These are phyloP conservation scores for Phalaenopsis hybrid DNA, from an alignment of 116 monocot species.

Conservation along the genomic window DNA sequence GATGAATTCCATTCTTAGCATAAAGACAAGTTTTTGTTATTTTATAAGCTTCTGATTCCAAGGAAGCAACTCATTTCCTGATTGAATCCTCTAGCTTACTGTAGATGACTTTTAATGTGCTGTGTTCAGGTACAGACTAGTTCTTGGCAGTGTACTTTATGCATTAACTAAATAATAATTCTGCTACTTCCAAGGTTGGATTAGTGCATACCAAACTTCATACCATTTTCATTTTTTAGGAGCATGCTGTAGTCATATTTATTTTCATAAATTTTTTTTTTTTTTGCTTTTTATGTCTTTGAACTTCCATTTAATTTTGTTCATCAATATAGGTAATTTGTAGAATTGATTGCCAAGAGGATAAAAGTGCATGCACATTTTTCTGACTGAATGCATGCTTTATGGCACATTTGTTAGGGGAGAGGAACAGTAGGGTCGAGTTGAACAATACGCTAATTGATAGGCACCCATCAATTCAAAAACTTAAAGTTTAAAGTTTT, in stretches of 20 bases:
- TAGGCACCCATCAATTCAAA: too few species aligned
- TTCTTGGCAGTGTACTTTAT: not conserved
- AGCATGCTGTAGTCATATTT: not conserved
- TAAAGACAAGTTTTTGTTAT: not conserved
- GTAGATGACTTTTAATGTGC: not conserved
- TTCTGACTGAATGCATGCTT: not conserved
- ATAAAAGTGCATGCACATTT: not conserved
- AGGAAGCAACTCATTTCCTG: not conserved
- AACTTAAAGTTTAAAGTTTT: not conserved
- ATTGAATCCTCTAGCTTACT: not conserved
- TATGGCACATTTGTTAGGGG: not conserved
- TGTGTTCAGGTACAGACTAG: not conserved
- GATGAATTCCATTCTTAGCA: not conserved
- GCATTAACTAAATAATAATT: not conserved
- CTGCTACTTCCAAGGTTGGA: not conserved
- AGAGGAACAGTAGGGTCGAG: not conserved
- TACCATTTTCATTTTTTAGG: not conserved
- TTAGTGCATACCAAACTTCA: not conserved
- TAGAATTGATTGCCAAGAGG: conserved; percentile 1
- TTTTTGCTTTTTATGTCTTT: not conserved
- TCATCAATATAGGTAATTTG: not conserved
- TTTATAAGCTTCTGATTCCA: not conserved
- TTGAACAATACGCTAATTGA: not conserved
- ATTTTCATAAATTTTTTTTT: not conserved
- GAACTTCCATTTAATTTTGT: not conserved